Conservation (phyloP, 176 grass and related monocot species). For the sorghum (Sorghum bicolor) region DNA sequence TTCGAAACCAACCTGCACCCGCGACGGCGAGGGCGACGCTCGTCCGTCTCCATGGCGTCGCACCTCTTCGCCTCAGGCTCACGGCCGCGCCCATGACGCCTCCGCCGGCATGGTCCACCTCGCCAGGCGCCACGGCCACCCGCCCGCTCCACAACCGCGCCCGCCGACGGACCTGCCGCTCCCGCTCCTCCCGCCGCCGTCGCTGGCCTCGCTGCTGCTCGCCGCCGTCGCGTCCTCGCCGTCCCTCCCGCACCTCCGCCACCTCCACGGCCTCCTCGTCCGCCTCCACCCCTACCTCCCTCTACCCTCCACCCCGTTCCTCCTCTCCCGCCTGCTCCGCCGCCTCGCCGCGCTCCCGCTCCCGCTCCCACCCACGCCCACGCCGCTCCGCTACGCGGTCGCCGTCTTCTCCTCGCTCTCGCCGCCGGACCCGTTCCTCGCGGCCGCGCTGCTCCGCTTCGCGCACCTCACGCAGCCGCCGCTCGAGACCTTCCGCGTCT, state of each 20-base stretch:
- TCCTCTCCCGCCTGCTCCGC: constrained; percentile 51
- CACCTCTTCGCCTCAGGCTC: neutral
- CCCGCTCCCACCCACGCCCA: constrained; percentile 8
- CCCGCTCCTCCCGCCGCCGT: constrained; percentile 33
- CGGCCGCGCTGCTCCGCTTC: constrained; percentile 45
- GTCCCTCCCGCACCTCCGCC: constrained; percentile 38
- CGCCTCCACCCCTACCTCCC: constrained; percentile 33
- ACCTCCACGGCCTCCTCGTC: constrained; percentile 44
- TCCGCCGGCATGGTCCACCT: constrained; percentile 33
- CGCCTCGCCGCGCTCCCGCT: constrained; percentile 32
- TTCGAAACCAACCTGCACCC: neutral
- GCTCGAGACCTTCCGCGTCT: constrained; percentile 35
- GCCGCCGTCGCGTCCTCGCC: constrained; percentile 33
- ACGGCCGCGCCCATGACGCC: neutral
- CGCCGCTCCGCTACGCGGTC: constrained; percentile 42
- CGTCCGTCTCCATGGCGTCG: neutral
- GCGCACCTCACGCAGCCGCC: constrained; percentile 37
- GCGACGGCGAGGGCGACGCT: neutral
- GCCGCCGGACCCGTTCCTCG: constrained; percentile 47
- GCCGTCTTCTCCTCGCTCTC: constrained; percentile 30
- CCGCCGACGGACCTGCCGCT: constrained; percentile 22
- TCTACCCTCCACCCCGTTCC: neutral
- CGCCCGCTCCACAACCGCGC: neutral
- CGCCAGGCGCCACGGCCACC: neutral
- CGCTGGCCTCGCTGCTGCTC: constrained; percentile 39